Evolutionary conservation across 1,139 yeast species (phyloP), one percentile per base, ranked within the genome.

Genomic region (Spencermartinsiella ligniputridi): DNA sequence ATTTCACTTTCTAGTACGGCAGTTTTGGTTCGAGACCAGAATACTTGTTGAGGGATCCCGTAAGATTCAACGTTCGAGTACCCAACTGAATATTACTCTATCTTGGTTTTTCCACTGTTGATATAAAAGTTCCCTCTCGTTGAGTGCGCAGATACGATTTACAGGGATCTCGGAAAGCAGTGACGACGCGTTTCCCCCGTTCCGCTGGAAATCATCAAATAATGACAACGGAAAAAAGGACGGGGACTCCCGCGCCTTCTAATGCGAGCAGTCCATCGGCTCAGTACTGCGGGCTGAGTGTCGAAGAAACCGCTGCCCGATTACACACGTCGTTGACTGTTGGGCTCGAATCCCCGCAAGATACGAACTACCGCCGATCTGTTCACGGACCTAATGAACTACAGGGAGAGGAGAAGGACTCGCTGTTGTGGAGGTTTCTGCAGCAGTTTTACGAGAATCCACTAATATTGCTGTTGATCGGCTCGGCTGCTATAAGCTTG

Each of bases 391-490:
- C 74, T 35, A 86, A 88, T 62, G 96, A 86, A 60, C 71, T 92
- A 43, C 67, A 73, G 9, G 68, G 75, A 13, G 88, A 84, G 11
- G 96, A 87, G 44, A 89, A 84, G 35, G 97, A 90, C 54, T 77
- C 79, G 47, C 59, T 90, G 40, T 48, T 76, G 13, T 66, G 76
- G 68, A 84, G 85, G 62, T 92, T 92, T 57, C 45, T 88, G 19
- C 73, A 83, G 45, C 87, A 82, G 44, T 90, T 92, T 60, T 82
- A 85, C 57, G 92, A 84, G 55, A 95, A 90, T 66, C 96, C 96
- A 15, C 72, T 92, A 66, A 90, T 92, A 52, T 69, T 92, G 56
- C 69, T 92, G 46, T 73, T 92, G 57, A 85, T 89, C 38, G 97
- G 94, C 0, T 87, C 96, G 0, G 96, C 97, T 0, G 75, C 75